Base-by-base conservation (phyloP, 805 yeast genomes). In the Sporopachydermia lactativora region DNA sequence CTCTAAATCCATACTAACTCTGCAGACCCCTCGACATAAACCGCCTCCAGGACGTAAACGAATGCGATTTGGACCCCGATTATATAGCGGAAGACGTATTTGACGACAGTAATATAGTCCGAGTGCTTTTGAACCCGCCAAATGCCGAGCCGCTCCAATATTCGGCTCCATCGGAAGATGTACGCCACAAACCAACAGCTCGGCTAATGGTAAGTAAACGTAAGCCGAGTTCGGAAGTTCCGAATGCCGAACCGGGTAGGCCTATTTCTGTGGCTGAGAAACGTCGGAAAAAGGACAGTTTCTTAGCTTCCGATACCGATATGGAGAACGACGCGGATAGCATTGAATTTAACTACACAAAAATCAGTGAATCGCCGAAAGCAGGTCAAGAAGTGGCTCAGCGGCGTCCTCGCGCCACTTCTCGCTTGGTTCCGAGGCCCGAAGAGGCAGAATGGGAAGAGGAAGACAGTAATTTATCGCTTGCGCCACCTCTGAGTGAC, bases 21-120 rank as follows among this genome's bases (percentile, higher is more conserved):
- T n/a, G n/a, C 14, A 35, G 37, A 3, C 67, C 68, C 1, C 54
- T 81, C 15, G 64, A 64, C 4, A 71, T 83, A 35, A 59, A 67
- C n/a, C 70, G 71, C 39, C 57, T 83, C 3, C 94, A 82, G 52
- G 89, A 82, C 54, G 57, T 56, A 35, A 70, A 73, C 43, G 69
- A 68, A 42, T 81, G 88, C 48, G 94, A 83, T 52, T 59, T 83
- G 42, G 95, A 83, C 55, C 88, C 88, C 0, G 94, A 81, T 44
- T 82, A 76, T 47, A 45, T 57, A 2, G 79, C 76, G 0, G 68
- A 68, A 5, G 83, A 81, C 49, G 77, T 81, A 4, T 81, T 83
- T 50, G 73, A 66, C 40, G 56, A 59, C 11, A 66, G 61, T 43
- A 69, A 65, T 43, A 57, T 66, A 3, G 68, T 74, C 5, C 57